Evolutionary conservation across 1,284 basidiomycete species (phyloP).

Genomic region (Ceratobasidium sp.): DNA sequence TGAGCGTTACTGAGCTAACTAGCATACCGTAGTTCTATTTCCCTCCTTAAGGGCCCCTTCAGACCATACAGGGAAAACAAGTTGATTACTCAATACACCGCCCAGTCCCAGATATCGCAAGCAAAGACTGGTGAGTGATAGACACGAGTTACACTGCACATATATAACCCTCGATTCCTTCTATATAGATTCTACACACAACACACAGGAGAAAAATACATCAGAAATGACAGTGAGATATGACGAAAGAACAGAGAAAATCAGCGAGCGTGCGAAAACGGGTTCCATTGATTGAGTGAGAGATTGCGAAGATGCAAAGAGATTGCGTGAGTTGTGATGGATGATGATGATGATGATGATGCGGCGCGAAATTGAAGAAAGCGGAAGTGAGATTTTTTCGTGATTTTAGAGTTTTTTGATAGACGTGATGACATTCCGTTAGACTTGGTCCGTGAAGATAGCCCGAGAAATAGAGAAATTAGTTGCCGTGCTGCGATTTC

Average conservation of each 20-base stretch:
- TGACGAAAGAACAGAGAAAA: neutral
- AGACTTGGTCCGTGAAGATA: conserved; percentile 41
- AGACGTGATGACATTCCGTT: conserved; percentile 21
- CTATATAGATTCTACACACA: conserved; percentile 2
- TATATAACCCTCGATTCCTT: neutral
- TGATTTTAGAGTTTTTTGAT: conserved; percentile 14
- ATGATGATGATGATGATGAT: neutral
- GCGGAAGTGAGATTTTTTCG: neutral
- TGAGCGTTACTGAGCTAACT: no score
- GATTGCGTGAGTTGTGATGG: conserved; percentile 9
- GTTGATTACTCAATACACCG: no score
- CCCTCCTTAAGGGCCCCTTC: no score
- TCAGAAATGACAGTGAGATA: conserved; percentile 39
- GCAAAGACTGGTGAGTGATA: no score
- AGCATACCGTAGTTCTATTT: no score
- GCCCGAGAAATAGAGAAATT: conserved; percentile 25
- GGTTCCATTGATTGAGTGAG: neutral
- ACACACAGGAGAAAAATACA: conserved; percentile 5
- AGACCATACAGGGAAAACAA: no score
- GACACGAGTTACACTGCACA: no score
- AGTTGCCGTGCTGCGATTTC: conserved; percentile 46
- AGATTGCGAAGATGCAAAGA: conserved; percentile 17
- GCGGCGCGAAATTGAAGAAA: conserved; percentile 13
- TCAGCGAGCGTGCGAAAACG: neutral
- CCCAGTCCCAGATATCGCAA: no score